phyloP scores from a whole-genome alignment of 768 basidiomycete genomes.

The Kwoniella pini region DNA sequence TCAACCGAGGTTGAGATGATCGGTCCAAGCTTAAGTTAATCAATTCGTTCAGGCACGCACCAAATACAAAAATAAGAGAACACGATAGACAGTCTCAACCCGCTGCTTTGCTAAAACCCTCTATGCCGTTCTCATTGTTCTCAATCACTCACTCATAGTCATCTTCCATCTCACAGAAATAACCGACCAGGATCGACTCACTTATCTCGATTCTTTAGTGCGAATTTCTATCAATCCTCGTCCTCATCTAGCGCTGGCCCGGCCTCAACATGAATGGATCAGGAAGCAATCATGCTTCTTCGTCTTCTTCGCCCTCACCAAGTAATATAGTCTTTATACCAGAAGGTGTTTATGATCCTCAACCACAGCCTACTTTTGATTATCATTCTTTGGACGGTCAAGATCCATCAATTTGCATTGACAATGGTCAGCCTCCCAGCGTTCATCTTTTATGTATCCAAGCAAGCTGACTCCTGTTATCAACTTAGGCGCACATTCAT shows the following conservation, averaged over 20 bases:
- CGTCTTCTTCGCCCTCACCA: conserved; percentile 22
- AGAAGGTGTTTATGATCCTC: conserved; percentile 23
- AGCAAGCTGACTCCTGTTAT: background rate
- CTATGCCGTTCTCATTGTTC: background rate
- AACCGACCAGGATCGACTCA: no score
- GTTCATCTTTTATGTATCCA: no score
- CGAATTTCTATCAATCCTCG: no score
- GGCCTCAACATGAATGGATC: conserved; percentile 9
- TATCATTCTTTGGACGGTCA: conserved; percentile 27
- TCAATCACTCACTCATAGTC: no score
- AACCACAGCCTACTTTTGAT: conserved; percentile 31
- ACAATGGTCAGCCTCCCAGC: conserved; percentile 36
- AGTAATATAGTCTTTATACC: conserved; percentile 28
- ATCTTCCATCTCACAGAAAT: no score
- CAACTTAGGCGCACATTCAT: conserved; percentile 63
- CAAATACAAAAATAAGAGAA: background rate
- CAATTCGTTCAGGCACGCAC: background rate
- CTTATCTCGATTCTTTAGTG: no score
- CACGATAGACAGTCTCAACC: background rate
- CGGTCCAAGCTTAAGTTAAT: background rate
- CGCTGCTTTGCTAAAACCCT: background rate
- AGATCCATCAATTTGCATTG: conserved; percentile 47
- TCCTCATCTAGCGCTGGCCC: no score
- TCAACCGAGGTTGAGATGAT: background rate
- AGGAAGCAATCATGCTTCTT: conserved; percentile 18